A percentile compares a stretch with the other conserved stretches of the same genome.
Conservation (phyloP, 805 yeast genomes). For the Metschnikowia sp. region DNA sequence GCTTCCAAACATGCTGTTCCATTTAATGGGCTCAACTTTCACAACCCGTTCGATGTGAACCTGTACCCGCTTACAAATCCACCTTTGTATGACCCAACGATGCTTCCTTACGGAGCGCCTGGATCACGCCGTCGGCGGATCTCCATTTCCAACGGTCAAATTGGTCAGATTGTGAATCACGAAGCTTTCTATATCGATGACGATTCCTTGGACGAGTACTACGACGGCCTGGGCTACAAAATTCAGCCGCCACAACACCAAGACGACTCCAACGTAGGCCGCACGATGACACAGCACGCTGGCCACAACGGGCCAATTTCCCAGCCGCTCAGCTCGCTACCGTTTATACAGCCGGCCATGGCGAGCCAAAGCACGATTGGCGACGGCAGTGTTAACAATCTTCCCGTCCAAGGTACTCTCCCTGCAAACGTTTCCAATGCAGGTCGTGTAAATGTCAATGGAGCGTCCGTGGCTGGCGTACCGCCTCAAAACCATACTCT, state of each 20-base stretch:
- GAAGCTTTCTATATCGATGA: slow-evolving; percentile 36
- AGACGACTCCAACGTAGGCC: not conserved
- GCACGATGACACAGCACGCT: not conserved
- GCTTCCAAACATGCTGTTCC: slow-evolving; percentile 7
- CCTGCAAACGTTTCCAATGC: too few species aligned
- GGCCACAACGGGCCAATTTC: too few species aligned
- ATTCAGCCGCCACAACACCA: not conserved
- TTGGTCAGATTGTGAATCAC: slow-evolving; percentile 63
- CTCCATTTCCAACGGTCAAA: slow-evolving; percentile 82
- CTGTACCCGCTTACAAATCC: slow-evolving; percentile 46
- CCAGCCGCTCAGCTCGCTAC: not conserved
- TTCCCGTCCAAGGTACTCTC: too few species aligned
- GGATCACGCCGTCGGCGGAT: slow-evolving; percentile 50
- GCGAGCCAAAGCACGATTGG: slow-evolving; percentile 6
- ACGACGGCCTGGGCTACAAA: not conserved
- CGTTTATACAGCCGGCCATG: slow-evolving; percentile 2
- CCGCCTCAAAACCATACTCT: slow-evolving; percentile 50
- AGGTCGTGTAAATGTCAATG: too few species aligned
- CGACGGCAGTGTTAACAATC: not conserved
- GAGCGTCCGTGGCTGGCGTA: slow-evolving; percentile 33
- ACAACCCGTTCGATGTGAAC: slow-evolving; percentile 37
- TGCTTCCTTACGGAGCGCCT: slow-evolving; percentile 35
- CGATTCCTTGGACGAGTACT: slow-evolving; percentile 21
- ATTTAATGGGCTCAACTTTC: slow-evolving; percentile 20
- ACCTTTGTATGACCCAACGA: slow-evolving; percentile 43